A percentile compares a stretch with the other conserved stretches of the same genome.
phyloP scores from a whole-genome alignment of 805 yeast species.

The Candida sakaeoensis region DNA sequence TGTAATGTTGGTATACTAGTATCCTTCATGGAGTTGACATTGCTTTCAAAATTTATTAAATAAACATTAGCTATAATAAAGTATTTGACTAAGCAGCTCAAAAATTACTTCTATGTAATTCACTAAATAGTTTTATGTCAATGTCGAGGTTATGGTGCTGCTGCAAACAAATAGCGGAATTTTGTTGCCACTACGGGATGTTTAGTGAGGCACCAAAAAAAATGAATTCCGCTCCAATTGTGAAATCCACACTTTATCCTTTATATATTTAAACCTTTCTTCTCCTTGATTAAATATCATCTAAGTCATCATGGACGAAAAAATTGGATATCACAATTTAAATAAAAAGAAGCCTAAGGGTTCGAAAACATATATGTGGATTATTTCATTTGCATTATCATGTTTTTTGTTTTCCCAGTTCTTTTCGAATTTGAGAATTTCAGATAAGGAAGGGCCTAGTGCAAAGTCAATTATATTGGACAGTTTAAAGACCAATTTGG shows the following conservation, averaged over 20 bases:
- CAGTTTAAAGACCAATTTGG: slow-evolving; percentile 33
- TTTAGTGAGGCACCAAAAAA: slow-evolving; percentile 1
- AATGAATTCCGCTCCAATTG: too few relatives aligned
- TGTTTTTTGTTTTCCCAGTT: neutral
- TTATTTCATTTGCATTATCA: neutral
- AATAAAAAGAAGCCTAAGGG: neutral
- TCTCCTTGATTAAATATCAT: too few relatives aligned
- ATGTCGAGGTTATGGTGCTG: neutral
- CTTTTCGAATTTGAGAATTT: neutral
- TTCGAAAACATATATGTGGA: slow-evolving; percentile 1
- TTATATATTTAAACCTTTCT: neutral
- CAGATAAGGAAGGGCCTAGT: neutral
- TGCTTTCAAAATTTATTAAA: too few relatives aligned
- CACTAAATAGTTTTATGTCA: too few relatives aligned
- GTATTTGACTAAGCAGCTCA: too few relatives aligned
- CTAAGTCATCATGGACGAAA: slow-evolving; percentile 1
- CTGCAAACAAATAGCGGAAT: too few relatives aligned
- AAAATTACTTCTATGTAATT: too few relatives aligned
- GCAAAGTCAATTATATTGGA: slow-evolving; percentile 16
- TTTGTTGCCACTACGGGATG: neutral
- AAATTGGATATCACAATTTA: neutral
- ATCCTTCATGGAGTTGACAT: too few relatives aligned
- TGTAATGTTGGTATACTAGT: too few relatives aligned
- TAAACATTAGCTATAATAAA: too few relatives aligned
- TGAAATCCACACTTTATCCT: neutral